Conservation (phyloP, 495 filamentous ascomycete species). For the Hyaloscypha hepaticicola region DNA sequence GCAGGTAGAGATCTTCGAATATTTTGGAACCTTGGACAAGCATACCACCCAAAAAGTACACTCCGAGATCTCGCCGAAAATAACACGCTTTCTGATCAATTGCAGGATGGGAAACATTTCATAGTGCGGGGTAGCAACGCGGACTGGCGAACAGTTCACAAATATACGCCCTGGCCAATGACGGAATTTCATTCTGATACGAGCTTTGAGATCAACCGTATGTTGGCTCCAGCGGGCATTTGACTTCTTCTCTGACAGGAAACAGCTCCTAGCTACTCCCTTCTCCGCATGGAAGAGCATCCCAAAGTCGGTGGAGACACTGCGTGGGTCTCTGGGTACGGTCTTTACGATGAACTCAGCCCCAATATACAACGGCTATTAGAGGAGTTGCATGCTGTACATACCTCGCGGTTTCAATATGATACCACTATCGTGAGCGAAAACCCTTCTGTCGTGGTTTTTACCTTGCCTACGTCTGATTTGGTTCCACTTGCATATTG, state of each 20-base stretch:
- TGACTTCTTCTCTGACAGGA: conserved; percentile 12
- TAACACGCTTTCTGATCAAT: neutral
- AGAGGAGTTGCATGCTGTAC: conserved; percentile 50
- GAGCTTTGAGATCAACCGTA: conserved; percentile 50
- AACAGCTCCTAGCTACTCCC: conserved; percentile 45
- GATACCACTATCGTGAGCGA: conserved; percentile 34
- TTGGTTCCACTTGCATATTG: too few relatives aligned
- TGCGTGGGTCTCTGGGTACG: conserved; percentile 50
- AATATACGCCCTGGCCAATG: conserved; percentile 45
- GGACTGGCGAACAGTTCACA: conserved; percentile 40
- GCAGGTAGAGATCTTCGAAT: conserved; percentile 50
- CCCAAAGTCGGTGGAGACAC: conserved; percentile 53
- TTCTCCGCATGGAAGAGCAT: conserved; percentile 56
- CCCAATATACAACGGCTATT: conserved; percentile 46
- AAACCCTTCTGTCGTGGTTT: neutral
- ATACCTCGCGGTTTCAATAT: conserved; percentile 50
- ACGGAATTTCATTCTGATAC: conserved; percentile 52
- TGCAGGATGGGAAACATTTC: conserved; percentile 34
- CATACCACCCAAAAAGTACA: conserved; percentile 48
- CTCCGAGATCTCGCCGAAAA: conserved; percentile 13
- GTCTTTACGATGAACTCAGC: conserved; percentile 50
- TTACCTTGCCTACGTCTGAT: too few relatives aligned
- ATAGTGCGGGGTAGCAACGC: conserved; percentile 40
- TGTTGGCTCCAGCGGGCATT: conserved; percentile 6
- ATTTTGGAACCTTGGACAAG: conserved; percentile 49